Base-by-base conservation (phyloP, 2,329 filamentous ascomycete genomes). In the Colletotrichum truncatum region DNA sequence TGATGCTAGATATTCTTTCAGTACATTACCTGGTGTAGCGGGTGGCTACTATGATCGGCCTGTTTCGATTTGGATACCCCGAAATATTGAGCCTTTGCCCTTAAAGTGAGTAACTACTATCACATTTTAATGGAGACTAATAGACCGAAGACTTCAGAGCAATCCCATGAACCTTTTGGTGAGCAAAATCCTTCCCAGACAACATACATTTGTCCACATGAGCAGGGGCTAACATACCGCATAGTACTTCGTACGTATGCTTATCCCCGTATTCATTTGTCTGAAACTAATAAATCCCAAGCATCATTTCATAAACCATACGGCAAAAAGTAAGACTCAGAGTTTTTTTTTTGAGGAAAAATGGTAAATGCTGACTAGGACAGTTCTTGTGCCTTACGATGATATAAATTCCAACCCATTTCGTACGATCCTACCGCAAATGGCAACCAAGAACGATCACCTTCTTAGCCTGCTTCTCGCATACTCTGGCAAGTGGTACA, bases 91-190 rank as follows among this genome's bases (percentile, higher is more conserved):
- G 55, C 82, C 82, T 4, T 74, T 87, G 41, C 84, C 84, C 5
- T 67, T 71, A 10, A 83, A 81, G 76, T 79, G 68, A 72, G 75
- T 64, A 45, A 25, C 48, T 43, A 28, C 41, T 14, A 36, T 18
- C 34, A 25, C 28, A 3, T 3, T 5, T 6, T 25, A 4, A 2
- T 16, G 6, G 14, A 18, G 8, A 21, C 82, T 54, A 74, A 30
- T 87, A 84, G 61, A 84, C 83, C 71, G 79, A 4, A 78, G 85
- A 9, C 79, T 94, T 28, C 77, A 86, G 43, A 86, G 91, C 36
- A 94, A 93, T 70, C 91, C 89, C 1, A 95, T 95, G 87, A 95
- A 96, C 72, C 77, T 96, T 67, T 83, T 96, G 69, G 80, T 82
- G 68, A 70, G 78, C 74, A 26, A 16, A 38, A 16, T 43, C n/a